Evolutionary conservation across 805 yeast genomes (phyloP).

Genomic region (Lachancea sp.): DNA sequence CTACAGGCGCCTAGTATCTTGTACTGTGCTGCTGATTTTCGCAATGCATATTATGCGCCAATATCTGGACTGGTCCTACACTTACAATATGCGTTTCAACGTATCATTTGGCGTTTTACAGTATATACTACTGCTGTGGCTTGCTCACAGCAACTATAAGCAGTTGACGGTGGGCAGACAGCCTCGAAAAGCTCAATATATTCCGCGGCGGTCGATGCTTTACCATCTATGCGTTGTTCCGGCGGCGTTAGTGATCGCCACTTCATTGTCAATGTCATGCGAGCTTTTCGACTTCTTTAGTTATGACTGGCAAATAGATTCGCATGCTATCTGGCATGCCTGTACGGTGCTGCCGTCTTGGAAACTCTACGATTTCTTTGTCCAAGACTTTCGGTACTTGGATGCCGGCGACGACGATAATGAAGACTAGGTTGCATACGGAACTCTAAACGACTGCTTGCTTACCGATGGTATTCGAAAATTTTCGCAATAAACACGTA

Average conservation of each 20-base stretch:
- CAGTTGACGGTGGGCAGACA: conserved; percentile 12
- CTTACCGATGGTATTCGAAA: too few relatives aligned
- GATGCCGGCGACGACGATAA: conserved; percentile 1
- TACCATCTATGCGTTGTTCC: conserved; percentile 40
- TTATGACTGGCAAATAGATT: conserved; percentile 63
- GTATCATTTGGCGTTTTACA: conserved; percentile 72
- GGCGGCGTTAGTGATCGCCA: conserved; percentile 42
- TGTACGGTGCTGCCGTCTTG: conserved; percentile 78
- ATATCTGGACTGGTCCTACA: conserved; percentile 73
- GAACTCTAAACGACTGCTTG: too few relatives aligned
- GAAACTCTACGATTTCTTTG: conserved; percentile 61
- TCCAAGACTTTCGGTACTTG: conserved; percentile 34
- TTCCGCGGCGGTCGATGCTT: conserved; percentile 9
- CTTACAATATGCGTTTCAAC: conserved; percentile 91
- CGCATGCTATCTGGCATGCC: conserved; percentile 92
- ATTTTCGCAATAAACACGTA: too few relatives aligned
- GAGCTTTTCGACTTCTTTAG: conserved; percentile 89
- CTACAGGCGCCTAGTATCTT: conserved; percentile 35
- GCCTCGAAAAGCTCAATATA: conserved; percentile 4
- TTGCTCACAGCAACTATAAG: conserved; percentile 31
- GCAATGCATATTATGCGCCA: conserved; percentile 60
- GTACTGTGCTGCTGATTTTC: conserved; percentile 46
- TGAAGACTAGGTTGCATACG: background rate
- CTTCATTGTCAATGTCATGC: conserved; percentile 73
- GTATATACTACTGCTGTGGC: conserved; percentile 39